Evolutionary conservation across 2,329 filamentous ascomycete species (phyloP).

Genomic region (Raffaelea ambrosiae): DNA sequence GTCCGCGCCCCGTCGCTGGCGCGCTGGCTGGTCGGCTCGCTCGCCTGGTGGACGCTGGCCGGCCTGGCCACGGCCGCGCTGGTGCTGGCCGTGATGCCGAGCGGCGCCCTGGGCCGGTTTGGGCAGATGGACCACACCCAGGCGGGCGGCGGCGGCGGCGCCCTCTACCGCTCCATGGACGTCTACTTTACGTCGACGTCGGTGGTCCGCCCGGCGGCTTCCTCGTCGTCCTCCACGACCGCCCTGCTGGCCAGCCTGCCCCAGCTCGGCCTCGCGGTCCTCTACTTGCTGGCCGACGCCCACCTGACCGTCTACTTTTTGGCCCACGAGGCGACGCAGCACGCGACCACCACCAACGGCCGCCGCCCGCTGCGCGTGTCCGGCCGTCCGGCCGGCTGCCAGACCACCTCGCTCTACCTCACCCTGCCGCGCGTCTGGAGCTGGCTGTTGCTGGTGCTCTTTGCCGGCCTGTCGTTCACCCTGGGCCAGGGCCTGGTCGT

Average conservation of each 20-base stretch:
- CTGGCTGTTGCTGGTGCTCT: slow-evolving; percentile 34
- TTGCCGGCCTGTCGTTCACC: slow-evolving; percentile 34
- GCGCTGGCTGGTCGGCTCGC: slow-evolving; percentile 32
- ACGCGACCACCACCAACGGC: slow-evolving; percentile 19
- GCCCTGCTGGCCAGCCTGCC: slow-evolving; percentile 36
- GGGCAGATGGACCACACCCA: too few relatives aligned
- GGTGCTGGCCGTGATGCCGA: slow-evolving; percentile 21
- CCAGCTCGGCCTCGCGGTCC: slow-evolving; percentile 36
- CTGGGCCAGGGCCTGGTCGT: slow-evolving; percentile 35
- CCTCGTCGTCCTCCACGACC: slow-evolving; percentile 18
- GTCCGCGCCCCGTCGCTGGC: slow-evolving; percentile 30
- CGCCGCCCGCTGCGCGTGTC: slow-evolving; percentile 34
- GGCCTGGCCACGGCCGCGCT: slow-evolving; percentile 31
- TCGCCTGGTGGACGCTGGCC: slow-evolving; percentile 29
- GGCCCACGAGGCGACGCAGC: slow-evolving; percentile 40
- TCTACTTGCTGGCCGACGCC: slow-evolving; percentile 40
- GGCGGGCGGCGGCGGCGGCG: too few relatives aligned
- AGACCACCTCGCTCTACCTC: slow-evolving; percentile 39
- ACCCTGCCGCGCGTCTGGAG: slow-evolving; percentile 39
- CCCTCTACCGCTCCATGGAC: too few relatives aligned
- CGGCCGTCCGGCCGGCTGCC: slow-evolving; percentile 30
- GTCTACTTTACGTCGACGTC: slow-evolving; percentile 9
- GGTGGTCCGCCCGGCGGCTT: slow-evolving; percentile 19
- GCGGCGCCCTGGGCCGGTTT: too few relatives aligned
- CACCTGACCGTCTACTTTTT: slow-evolving; percentile 39